Conservation (phyloP, 106 monocot genomes). For the Dendrobium nobile region DNA sequence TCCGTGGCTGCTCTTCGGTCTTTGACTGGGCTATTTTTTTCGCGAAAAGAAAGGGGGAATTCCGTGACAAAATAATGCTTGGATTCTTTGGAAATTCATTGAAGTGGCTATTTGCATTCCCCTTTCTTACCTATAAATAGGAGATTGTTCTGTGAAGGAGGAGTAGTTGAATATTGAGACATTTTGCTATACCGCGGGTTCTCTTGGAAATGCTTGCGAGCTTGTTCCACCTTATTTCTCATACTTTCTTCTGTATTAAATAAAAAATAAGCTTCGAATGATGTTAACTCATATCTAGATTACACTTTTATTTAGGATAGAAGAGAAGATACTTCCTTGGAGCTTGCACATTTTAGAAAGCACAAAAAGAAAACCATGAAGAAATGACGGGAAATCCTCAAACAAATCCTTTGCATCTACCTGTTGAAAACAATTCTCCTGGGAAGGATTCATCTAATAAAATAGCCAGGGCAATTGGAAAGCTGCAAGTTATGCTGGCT, state of each 20-base stretch:
- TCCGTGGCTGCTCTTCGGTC: too few species aligned
- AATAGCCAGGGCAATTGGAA: conserved; percentile 68
- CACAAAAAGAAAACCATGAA: conserved; percentile 92
- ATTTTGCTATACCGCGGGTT: too few species aligned
- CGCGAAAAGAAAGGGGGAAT: too few species aligned
- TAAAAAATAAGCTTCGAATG: not conserved
- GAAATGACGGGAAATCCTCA: conserved; percentile 55
- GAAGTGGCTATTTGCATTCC: too few species aligned
- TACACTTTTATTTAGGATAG: conserved; percentile 67
- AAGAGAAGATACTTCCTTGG: conserved; percentile 83
- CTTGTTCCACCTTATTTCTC: too few species aligned
- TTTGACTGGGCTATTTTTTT: too few species aligned
- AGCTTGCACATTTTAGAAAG: conserved; percentile 80
- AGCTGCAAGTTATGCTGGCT: conserved; percentile 85
- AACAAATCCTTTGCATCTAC: conserved; percentile 43
- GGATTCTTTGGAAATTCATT: too few species aligned
- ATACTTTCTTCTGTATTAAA: not conserved
- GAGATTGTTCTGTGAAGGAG: too few species aligned
- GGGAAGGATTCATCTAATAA: conserved; percentile 88
- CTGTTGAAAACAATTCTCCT: conserved; percentile 65
- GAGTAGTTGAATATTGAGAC: too few species aligned
- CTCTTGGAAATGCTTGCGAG: too few species aligned
- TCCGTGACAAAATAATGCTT: too few species aligned
- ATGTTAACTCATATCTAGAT: conserved; percentile 12
- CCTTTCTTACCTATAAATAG: too few species aligned